Percentiles rank a stretch among this genome's conserved stretches.
phyloP scores from a whole-genome alignment of 2,329 filamentous ascomycete genomes.

The Pseudogymnoascus sp. region DNA sequence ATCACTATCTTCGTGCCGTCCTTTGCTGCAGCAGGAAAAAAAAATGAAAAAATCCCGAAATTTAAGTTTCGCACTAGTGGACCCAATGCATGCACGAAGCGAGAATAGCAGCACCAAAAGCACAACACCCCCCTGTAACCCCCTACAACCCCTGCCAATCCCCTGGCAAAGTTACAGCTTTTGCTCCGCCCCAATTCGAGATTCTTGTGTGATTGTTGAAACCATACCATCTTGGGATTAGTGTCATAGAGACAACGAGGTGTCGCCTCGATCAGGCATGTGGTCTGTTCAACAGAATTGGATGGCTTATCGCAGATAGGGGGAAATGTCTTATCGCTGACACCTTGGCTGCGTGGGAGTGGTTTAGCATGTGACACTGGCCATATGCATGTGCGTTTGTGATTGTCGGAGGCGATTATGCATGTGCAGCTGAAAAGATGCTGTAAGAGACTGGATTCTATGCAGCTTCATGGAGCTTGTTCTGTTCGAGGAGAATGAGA shows the following conservation, averaged over 20 bases:
- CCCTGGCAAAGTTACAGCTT: too few species aligned
- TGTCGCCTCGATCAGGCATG: background rate
- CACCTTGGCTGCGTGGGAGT: background rate
- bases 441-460: background rate
- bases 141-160: too few species aligned
- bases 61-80: conserved; percentile 6
- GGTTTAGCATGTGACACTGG: background rate
- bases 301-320: background rate
- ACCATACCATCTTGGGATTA: background rate
- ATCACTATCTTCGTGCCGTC: background rate
- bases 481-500: background rate
- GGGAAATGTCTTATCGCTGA: conserved; percentile 1
- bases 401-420: background rate
- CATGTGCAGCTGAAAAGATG: conserved; percentile 5
- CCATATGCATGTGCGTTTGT: background rate
- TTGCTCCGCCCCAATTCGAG: conserved; percentile 1
- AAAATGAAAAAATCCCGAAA: background rate
- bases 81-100: background rate
- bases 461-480: background rate
- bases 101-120: background rate
- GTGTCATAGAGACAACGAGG: background rate
- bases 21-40: background rate
- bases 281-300: background rate
- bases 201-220: background rate
- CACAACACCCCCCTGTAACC: too few species aligned